Conservation (phyloP, 176 grass and related monocot species). For the Guadua angustifolia region DNA sequence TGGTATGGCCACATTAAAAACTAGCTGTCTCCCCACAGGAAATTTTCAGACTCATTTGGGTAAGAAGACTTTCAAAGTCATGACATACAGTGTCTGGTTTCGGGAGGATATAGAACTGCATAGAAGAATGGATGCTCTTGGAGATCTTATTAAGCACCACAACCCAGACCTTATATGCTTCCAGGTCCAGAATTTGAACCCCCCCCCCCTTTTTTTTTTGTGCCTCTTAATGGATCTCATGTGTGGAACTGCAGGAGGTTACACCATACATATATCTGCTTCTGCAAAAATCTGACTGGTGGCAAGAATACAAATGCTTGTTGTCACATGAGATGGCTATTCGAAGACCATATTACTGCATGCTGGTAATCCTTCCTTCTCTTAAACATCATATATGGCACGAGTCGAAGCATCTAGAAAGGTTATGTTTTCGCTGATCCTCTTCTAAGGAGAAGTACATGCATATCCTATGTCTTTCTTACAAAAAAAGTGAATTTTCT, state of each 20-base stretch:
- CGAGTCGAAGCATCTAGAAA: background rate
- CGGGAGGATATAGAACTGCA: conserved; percentile 80
- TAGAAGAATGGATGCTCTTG: conserved; percentile 68
- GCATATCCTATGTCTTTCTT: background rate
- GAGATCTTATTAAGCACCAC: conserved; percentile 68
- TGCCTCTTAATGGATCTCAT: conserved; percentile 24
- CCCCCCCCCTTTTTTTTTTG: too few relatives aligned
- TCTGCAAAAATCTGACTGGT: conserved; percentile 77
- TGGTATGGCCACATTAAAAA: conserved; percentile 18
- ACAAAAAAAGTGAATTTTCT: background rate
- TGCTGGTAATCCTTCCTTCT: conserved; percentile 59
- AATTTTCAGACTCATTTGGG: conserved; percentile 23
- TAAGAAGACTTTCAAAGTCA: conserved; percentile 63
- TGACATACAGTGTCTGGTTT: conserved; percentile 98
- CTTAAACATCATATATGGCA: conserved; percentile 8
- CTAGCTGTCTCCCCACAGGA: conserved; percentile 38
- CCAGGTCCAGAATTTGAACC: conserved; percentile 56
- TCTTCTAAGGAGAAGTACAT: background rate
- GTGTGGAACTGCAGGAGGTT: conserved; percentile 70
- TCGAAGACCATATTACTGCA: conserved; percentile 76
- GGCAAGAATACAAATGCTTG: conserved; percentile 74
- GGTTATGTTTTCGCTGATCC: background rate
- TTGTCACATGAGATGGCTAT: conserved; percentile 49
- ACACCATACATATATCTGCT: conserved; percentile 69
- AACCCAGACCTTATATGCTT: conserved; percentile 75